These are phyloP conservation scores for Teratosphaeria destructans DNA, from an alignment of 2,329 filamentous ascomycete genomes.

Conservation along the genomic window DNA sequence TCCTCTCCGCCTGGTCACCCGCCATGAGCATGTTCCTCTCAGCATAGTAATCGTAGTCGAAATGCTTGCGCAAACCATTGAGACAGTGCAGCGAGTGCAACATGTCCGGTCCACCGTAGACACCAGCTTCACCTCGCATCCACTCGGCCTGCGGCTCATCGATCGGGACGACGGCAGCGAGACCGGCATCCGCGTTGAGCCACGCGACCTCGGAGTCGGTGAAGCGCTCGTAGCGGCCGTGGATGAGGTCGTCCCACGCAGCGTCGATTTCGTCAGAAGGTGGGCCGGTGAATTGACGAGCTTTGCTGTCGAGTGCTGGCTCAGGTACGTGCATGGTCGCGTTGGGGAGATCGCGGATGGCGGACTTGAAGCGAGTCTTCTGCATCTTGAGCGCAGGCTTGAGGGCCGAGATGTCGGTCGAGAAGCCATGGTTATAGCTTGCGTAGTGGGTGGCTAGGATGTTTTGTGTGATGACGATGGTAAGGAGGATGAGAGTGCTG, in stretches of 20 bases:
- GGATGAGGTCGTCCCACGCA: conserved; percentile 5
- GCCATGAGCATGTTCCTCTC: neutral
- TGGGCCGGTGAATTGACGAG: conserved; percentile 3
- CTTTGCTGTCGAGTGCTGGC: conserved; percentile 4
- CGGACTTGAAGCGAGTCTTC: conserved; percentile 2
- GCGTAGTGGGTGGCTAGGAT: neutral
- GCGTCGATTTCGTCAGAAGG: conserved; percentile 3
- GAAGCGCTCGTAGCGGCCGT: conserved; percentile 6
- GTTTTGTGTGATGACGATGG: conserved; percentile 1
- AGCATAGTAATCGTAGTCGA: conserved; percentile 3
- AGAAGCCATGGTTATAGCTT: neutral
- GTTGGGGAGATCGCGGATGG: conserved; percentile 2
- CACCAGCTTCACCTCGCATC: neutral
- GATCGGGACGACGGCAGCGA: neutral
- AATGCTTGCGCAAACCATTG: conserved; percentile 4
- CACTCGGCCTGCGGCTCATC: neutral
- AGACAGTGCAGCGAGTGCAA: conserved; percentile 8
- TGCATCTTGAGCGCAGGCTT: conserved; percentile 1
- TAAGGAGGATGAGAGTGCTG: neutral
- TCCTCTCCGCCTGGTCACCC: neutral
- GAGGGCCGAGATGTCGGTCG: conserved; percentile 1
- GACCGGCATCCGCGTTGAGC: conserved; percentile 1
- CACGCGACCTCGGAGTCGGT: neutral
- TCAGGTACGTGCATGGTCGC: conserved; percentile 4
- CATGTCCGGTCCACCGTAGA: conserved; percentile 7